Percentiles rank a stretch among this genome's conserved stretches.
These are phyloP conservation scores for Aspergillus leporis DNA, from an alignment of 495 filamentous ascomycete species.

Conservation along the genomic window DNA sequence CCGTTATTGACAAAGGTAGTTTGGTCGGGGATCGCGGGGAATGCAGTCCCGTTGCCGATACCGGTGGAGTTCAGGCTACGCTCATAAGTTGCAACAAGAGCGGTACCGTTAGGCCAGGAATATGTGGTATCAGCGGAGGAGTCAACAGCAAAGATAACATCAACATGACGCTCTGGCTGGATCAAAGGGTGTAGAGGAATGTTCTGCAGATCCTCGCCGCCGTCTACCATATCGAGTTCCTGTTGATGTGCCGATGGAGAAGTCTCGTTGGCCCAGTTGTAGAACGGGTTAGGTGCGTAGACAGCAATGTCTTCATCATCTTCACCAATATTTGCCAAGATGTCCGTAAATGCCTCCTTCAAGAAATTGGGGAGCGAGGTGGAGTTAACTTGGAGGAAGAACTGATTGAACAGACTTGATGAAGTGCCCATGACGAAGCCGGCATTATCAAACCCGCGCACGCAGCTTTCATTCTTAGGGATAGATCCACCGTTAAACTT, in stretches of 20 bases:
- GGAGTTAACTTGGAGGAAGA: slow-evolving; percentile 59
- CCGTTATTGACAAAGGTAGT: slow-evolving; percentile 87
- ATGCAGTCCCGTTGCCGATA: slow-evolving; percentile 78
- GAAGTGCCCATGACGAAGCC: slow-evolving; percentile 90
- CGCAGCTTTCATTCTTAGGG: slow-evolving; percentile 59
- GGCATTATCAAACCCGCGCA: slow-evolving; percentile 80
- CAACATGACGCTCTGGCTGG: slow-evolving; percentile 74
- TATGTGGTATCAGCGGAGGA: slow-evolving; percentile 74
- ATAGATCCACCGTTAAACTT: slow-evolving; percentile 71
- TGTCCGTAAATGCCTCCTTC: slow-evolving; percentile 48
- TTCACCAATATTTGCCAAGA: slow-evolving; percentile 56
- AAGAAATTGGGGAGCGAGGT: slow-evolving; percentile 55
- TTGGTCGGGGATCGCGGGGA: slow-evolving; percentile 78
- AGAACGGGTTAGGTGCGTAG: slow-evolving; percentile 86
- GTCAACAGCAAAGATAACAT: slow-evolving; percentile 92
- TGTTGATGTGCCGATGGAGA: slow-evolving; percentile 57
- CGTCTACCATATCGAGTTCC: slow-evolving; percentile 78
- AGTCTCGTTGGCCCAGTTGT: slow-evolving; percentile 60
- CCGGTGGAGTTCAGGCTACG: slow-evolving; percentile 56
- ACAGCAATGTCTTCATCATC: slow-evolving; percentile 76
- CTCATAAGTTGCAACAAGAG: slow-evolving; percentile 79
- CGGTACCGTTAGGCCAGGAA: slow-evolving; percentile 85
- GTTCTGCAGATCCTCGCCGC: slow-evolving; percentile 85
- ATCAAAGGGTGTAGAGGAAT: slow-evolving; percentile 84
- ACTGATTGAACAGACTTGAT: slow-evolving; percentile 84